These are phyloP conservation scores for Ogataea neopini DNA, from an alignment of 805 yeast genomes.

Conservation along the genomic window DNA sequence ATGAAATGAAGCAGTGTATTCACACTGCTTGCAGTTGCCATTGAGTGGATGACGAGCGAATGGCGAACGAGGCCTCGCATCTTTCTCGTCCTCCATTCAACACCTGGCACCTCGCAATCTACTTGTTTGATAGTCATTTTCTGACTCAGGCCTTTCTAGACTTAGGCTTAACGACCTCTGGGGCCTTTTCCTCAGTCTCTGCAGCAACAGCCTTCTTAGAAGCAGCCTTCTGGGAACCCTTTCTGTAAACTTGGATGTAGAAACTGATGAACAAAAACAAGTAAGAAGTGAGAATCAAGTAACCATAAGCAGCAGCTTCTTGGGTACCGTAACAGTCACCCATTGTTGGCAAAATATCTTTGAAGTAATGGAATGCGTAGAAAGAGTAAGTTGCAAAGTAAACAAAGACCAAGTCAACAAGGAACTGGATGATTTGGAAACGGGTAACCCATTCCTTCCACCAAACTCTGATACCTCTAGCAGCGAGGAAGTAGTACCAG, in stretches of 20 bases:
- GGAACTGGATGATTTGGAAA: constrained; percentile 90
- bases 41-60: too few species aligned
- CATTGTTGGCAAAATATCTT: constrained; percentile 63
- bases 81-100: too few species aligned
- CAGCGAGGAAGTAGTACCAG: constrained; percentile 92
- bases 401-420: constrained; percentile 85
- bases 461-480: constrained; percentile 95
- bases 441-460: constrained; percentile 99
- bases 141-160: constrained; percentile 33
- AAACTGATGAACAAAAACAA: constrained; percentile 88
- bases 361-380: constrained; percentile 70
- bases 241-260: constrained; percentile 83
- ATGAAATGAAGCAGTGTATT: constrained; percentile 1
- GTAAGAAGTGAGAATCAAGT: constrained; percentile 83
- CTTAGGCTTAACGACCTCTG: constrained; percentile 24
- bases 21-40: too few species aligned
- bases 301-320: constrained; percentile 90
- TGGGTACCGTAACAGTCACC: constrained; percentile 93
- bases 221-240: constrained; percentile 33
- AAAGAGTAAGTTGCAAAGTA: constrained; percentile 93
- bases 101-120: too few species aligned
- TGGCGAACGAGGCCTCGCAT: too few species aligned
- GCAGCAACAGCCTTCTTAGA: constrained; percentile 20
- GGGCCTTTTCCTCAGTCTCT: constrained; percentile 20
- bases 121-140: too few species aligned